A percentile compares a stretch with the other conserved stretches of the same genome.
Evolutionary conservation across 2,329 filamentous ascomycete genomes (phyloP).

Genomic region (Xylariaceae sp.): DNA sequence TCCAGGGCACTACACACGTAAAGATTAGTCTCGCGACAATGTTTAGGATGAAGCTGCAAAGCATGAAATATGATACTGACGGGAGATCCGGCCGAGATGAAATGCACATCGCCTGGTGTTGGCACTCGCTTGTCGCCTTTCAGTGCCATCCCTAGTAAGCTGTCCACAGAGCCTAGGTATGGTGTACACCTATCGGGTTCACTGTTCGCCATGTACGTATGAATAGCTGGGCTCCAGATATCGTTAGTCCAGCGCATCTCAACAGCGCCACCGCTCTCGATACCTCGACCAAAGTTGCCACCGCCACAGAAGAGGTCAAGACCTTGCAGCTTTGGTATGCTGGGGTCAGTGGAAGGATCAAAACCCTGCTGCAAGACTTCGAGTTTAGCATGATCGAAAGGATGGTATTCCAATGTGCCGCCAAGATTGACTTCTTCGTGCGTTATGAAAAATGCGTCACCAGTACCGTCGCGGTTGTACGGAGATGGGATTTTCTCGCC

Average conservation of each 20-base stretch:
- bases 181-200: conserved; percentile 41
- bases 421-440: conserved; percentile 31
- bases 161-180: conserved; percentile 70
- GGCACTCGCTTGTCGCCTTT: conserved; percentile 49
- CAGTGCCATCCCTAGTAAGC: conserved; percentile 56
- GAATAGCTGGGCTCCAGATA: conserved; percentile 57
- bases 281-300: conserved; percentile 70
- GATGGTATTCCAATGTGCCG: conserved; percentile 25
- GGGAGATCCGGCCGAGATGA: conserved; percentile 70
- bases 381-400: conserved; percentile 32
- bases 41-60: no score
- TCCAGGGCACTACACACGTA: conserved; percentile 54
- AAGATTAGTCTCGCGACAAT: no score
- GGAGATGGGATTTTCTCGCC: conserved; percentile 51
- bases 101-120: conserved; percentile 58
- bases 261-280: conserved; percentile 67
- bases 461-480: conserved; percentile 62
- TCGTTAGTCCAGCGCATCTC: conserved; percentile 67
- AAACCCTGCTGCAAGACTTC: conserved; percentile 50
- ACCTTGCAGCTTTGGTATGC: conserved; percentile 46
- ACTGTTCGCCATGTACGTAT: conserved; percentile 69
- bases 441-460: conserved; percentile 63
- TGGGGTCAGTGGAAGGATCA: conserved; percentile 36
- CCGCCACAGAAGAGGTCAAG: conserved; percentile 75
- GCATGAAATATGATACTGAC: no score